Evolutionary conservation across 768 basidiomycete species (phyloP).

Genomic region (Tephrocybe sp.): DNA sequence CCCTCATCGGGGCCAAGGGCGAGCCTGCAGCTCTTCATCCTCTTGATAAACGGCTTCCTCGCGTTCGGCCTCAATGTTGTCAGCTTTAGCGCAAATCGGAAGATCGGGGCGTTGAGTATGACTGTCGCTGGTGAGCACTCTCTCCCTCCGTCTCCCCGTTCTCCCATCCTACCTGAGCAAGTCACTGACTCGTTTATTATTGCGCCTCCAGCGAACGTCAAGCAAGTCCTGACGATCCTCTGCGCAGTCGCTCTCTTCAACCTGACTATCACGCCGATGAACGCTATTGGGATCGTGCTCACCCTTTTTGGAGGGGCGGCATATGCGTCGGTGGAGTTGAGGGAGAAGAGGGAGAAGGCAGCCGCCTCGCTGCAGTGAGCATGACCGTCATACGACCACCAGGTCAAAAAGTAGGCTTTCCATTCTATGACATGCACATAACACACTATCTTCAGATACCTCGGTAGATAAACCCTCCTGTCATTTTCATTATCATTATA

Average conservation of each 20-base stretch:
- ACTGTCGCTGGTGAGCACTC: conserved; percentile 74
- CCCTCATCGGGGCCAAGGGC: conserved; percentile 38
- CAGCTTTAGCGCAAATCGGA: conserved; percentile 94
- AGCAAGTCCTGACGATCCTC: conserved; percentile 89
- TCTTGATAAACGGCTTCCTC: conserved; percentile 79
- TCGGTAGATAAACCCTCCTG: no score
- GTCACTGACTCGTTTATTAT: not conserved
- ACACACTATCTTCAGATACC: no score
- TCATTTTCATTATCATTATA: no score
- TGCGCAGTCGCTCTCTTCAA: conserved; percentile 84
- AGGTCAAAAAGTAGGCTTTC: no score
- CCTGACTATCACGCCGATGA: conserved; percentile 74
- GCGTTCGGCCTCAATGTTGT: conserved; percentile 94
- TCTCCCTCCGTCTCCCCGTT: no score
- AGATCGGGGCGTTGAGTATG: conserved; percentile 87
- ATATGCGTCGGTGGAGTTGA: conserved; percentile 70
- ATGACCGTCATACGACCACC: no score
- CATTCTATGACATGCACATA: no score
- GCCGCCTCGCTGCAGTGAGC: not conserved
- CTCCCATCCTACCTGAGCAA: no score
- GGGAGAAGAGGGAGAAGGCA: conserved; percentile 34
- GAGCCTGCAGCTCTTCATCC: conserved; percentile 42
- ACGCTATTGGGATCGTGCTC: conserved; percentile 79
- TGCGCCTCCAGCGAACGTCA: conserved; percentile 68
- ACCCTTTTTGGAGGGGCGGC: conserved; percentile 87